Evolutionary conservation across 495 filamentous ascomycete species (phyloP).

Genomic region (Talaromyces liani): DNA sequence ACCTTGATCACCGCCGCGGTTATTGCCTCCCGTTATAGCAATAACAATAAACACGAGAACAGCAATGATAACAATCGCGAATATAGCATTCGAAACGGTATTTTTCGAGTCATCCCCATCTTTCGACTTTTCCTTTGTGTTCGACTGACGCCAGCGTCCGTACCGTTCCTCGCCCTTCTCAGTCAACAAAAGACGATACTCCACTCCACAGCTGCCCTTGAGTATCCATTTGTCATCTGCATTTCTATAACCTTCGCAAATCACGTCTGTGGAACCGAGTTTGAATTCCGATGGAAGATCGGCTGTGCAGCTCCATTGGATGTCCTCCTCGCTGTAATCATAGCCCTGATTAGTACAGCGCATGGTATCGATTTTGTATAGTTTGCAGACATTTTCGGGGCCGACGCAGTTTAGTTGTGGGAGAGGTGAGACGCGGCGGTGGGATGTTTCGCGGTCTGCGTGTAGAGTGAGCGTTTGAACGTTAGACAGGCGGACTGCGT

Average conservation of each 20-base stretch:
- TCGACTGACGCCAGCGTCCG: conserved; percentile 25
- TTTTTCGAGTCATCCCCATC: background rate
- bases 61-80: background rate
- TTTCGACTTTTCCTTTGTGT: background rate
- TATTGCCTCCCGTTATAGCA: background rate
- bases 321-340: conserved; percentile 59
- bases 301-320: conserved; percentile 87
- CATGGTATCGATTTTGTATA: conserved; percentile 72
- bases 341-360: conserved; percentile 80
- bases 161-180: conserved; percentile 70
- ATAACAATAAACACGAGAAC: background rate
- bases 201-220: conserved; percentile 86
- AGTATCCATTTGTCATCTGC: conserved; percentile 76
- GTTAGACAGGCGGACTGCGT: conserved; percentile 65
- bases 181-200: conserved; percentile 79
- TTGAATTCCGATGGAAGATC: conserved; percentile 76
- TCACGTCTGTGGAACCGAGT: conserved; percentile 81
- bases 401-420: conserved; percentile 82
- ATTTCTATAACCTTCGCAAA: conserved; percentile 80
- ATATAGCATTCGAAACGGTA: background rate
- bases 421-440: conserved; percentile 69
- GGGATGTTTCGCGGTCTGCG: conserved; percentile 51
- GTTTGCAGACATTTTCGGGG: conserved; percentile 44
- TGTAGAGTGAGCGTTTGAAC: conserved; percentile 75
- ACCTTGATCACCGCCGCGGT: background rate